Evolutionary conservation across 768 basidiomycete species (phyloP).

Genomic region (Phlebiopsis gigantea): DNA sequence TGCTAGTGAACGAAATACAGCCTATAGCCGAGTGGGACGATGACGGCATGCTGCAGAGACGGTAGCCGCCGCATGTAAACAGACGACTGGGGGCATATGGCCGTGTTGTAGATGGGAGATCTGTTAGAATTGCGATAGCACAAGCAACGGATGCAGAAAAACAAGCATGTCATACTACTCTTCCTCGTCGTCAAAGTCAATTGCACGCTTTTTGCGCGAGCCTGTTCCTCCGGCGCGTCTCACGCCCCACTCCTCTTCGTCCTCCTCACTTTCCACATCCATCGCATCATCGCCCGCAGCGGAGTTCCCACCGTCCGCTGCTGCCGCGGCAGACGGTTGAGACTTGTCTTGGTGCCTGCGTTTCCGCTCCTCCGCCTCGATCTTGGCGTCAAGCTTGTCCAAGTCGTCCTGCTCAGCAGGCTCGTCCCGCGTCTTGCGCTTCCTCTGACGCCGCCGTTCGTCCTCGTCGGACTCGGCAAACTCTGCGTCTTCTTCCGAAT

Average conservation of each 20-base stretch:
- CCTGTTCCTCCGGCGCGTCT: conserved; percentile 46
- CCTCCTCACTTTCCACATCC: conserved; percentile 71
- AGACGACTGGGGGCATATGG: not conserved
- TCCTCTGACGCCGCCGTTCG: conserved; percentile 28
- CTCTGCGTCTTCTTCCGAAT: conserved; percentile 61
- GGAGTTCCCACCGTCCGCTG: conserved; percentile 27
- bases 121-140: not conserved
- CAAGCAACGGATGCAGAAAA: not conserved
- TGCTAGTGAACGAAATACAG: conserved; percentile 67
- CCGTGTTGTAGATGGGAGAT: not conserved
- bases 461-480: conserved; percentile 30
- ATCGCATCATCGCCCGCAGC: conserved; percentile 44
- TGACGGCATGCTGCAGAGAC: conserved; percentile 44
- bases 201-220: conserved; percentile 50
- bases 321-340: conserved; percentile 21
- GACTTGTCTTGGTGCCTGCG: conserved; percentile 27
- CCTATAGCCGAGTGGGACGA: conserved; percentile 56
- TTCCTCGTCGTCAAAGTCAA: conserved; percentile 62
- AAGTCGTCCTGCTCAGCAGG: conserved; percentile 54
- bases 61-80: conserved; percentile 8
- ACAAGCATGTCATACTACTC: conserved; percentile 34
- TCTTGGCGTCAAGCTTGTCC: conserved; percentile 67
- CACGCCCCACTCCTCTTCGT: conserved; percentile 66
- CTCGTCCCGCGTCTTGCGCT: conserved; percentile 33
- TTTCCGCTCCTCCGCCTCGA: conserved; percentile 52